These are phyloP conservation scores for Apiospora marii DNA, from an alignment of 2,329 filamentous ascomycete species.

Conservation along the genomic window DNA sequence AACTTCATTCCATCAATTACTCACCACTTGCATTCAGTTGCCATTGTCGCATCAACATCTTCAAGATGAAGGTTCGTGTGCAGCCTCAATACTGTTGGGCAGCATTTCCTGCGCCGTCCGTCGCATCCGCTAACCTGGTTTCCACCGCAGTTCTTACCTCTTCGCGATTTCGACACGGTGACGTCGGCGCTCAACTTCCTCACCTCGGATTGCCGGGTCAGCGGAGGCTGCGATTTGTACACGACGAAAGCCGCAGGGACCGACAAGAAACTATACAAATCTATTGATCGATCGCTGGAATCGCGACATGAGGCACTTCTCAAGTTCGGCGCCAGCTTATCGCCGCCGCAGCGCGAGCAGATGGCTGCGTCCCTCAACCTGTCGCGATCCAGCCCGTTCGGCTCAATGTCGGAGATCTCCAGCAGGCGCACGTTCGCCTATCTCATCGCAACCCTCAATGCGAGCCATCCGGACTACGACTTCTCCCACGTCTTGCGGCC, in stretches of 20 bases:
- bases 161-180: constrained; percentile 90
- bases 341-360: constrained; percentile 79
- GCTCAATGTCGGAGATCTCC: constrained; percentile 84
- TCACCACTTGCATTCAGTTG: neutral
- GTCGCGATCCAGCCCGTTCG: constrained; percentile 89
- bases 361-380: constrained; percentile 76
- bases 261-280: constrained; percentile 97
- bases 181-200: constrained; percentile 95
- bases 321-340: constrained; percentile 85
- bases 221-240: constrained; percentile 94
- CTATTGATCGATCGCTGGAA: constrained; percentile 90
- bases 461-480: constrained; percentile 95
- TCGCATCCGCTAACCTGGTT: neutral
- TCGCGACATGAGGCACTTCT: constrained; percentile 90
- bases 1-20: neutral
- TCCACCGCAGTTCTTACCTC: constrained; percentile 80
- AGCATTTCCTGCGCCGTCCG: neutral
- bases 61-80: constrained; percentile 30
- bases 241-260: constrained; percentile 94
- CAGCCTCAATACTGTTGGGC: neutral
- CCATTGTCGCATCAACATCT: neutral
- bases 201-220: constrained; percentile 89
- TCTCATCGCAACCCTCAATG: constrained; percentile 94
- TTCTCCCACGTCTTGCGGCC: constrained; percentile 93
- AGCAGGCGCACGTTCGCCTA: constrained; percentile 95